phyloP scores from a whole-genome alignment of 129 eudicot genomes.

The Chrysanthemum seticuspe region DNA sequence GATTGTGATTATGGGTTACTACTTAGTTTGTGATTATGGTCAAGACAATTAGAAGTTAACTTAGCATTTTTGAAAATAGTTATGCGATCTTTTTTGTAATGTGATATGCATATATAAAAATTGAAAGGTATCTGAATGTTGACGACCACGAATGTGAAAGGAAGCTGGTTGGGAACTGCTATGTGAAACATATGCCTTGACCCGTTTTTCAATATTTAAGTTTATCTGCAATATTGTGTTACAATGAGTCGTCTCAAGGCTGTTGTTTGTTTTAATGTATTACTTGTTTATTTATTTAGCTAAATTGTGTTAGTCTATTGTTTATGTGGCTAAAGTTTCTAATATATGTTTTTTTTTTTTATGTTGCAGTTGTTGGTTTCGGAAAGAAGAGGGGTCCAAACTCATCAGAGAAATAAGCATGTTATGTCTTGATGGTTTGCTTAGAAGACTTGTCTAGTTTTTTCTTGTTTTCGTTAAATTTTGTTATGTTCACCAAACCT shows the following conservation, averaged over 20 bases:
- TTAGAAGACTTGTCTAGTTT: not conserved
- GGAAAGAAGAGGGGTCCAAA: slow-evolving; percentile 62
- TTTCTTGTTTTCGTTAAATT: not conserved
- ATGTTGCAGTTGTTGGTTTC: slow-evolving; percentile 51
- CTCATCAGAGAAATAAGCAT: slow-evolving; percentile 52
- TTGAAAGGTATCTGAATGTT: too few species aligned
- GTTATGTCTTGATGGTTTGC: not conserved
- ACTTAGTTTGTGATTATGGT: too few species aligned
- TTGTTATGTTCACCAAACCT: not conserved
- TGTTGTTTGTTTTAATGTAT: not conserved
- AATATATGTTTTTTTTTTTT: not conserved
- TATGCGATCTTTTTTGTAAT: too few species aligned
- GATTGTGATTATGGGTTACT: too few species aligned
- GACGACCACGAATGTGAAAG: too few species aligned
- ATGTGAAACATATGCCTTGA: too few species aligned
- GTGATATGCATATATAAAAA: too few species aligned
- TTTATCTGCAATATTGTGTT: not conserved
- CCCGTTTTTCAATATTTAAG: too few species aligned
- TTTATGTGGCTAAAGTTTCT: not conserved
- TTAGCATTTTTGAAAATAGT: too few species aligned
- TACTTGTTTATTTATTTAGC: too few species aligned
- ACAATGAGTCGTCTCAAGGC: not conserved
- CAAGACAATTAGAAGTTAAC: too few species aligned
- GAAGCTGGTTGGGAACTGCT: too few species aligned
- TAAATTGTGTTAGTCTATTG: not conserved